Conservation (phyloP, 1,139 yeast species). For the Waltiozyma sp. region DNA sequence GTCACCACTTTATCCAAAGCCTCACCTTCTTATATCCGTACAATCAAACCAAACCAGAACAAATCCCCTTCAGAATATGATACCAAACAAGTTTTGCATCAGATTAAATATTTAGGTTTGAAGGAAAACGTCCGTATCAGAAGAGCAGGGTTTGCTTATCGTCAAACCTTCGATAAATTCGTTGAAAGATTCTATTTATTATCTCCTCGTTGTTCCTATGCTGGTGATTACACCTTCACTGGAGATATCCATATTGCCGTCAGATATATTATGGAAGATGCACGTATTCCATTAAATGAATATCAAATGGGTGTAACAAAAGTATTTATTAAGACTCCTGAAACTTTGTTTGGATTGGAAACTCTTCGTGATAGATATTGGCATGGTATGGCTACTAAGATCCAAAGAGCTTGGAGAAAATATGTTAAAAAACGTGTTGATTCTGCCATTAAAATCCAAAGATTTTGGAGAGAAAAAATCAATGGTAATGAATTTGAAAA, state of each 20-base stretch:
- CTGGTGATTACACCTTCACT: slow-evolving; percentile 94
- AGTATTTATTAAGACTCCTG: slow-evolving; percentile 94
- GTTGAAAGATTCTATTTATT: slow-evolving; percentile 91
- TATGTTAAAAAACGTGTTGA: slow-evolving; percentile 73
- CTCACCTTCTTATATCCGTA: slow-evolving; percentile 92
- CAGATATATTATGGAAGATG: slow-evolving; percentile 62
- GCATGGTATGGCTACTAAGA: slow-evolving; percentile 97
- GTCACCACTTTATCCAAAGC: slow-evolving; percentile 85
- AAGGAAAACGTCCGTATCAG: slow-evolving; percentile 95
- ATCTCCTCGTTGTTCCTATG: slow-evolving; percentile 87
- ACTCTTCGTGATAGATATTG: slow-evolving; percentile 96
- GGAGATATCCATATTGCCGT: slow-evolving; percentile 85
- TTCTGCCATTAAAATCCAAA: slow-evolving; percentile 77
- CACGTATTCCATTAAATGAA: slow-evolving; percentile 72
- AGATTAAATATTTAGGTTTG: slow-evolving; percentile 89
- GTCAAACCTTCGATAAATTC: slow-evolving; percentile 94
- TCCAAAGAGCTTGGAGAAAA: slow-evolving; percentile 94
- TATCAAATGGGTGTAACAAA: slow-evolving; percentile 92
- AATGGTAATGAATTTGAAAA: slow-evolving; percentile 79
- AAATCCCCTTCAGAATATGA: slow-evolving; percentile 88
- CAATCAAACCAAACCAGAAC: slow-evolving; percentile 94
- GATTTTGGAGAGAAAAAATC: slow-evolving; percentile 69
- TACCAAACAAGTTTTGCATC: slow-evolving; percentile 83
- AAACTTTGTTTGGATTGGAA: slow-evolving; percentile 89
- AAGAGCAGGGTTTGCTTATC: slow-evolving; percentile 97